Evolutionary conservation across 2,329 filamentous ascomycete species (phyloP).

Genomic region (Epichloe brachyelytri): DNA sequence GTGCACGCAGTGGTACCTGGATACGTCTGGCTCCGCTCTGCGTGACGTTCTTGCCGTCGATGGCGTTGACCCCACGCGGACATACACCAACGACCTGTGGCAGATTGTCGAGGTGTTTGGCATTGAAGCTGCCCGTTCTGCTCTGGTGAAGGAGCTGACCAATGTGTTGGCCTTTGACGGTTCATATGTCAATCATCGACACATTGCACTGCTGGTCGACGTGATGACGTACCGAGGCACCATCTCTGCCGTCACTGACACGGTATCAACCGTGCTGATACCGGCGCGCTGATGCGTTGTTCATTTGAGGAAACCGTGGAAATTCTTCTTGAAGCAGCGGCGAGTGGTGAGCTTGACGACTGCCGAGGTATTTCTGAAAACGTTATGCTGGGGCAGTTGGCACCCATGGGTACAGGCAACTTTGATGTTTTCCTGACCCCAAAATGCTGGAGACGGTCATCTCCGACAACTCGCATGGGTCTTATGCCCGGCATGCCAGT

Average conservation of each 20-base stretch:
- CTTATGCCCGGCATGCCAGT: slow-evolving; percentile 68
- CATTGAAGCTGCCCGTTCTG: slow-evolving; percentile 84
- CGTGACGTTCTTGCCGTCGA: slow-evolving; percentile 74
- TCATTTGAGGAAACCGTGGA: slow-evolving; percentile 99
- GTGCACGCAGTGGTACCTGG: slow-evolving; percentile 90
- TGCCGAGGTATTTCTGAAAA: slow-evolving; percentile 98
- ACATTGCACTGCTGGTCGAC: slow-evolving; percentile 87
- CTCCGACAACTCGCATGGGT: slow-evolving; percentile 78
- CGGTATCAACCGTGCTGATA: slow-evolving; percentile 96
- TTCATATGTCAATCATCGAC: slow-evolving; percentile 98
- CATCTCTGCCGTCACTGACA: slow-evolving; percentile 93
- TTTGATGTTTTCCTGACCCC: slow-evolving; percentile 85
- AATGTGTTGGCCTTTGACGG: slow-evolving; percentile 95
- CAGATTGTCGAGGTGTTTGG: slow-evolving; percentile 91
- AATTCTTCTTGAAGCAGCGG: slow-evolving; percentile 90
- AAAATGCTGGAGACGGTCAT: slow-evolving; percentile 93
- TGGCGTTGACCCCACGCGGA: slow-evolving; percentile 74
- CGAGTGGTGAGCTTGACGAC: slow-evolving; percentile 89
- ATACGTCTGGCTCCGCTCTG: slow-evolving; percentile 83
- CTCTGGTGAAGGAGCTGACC: slow-evolving; percentile 77
- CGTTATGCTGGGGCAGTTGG: slow-evolving; percentile 94
- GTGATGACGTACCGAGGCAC: slow-evolving; percentile 95
- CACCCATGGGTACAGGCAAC: slow-evolving; percentile 92
- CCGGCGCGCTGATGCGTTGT: slow-evolving; percentile 96
- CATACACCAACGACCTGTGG: slow-evolving; percentile 90